Conservation (phyloP, 1,284 basidiomycete genomes). For the Veloboletus limbatus region DNA sequence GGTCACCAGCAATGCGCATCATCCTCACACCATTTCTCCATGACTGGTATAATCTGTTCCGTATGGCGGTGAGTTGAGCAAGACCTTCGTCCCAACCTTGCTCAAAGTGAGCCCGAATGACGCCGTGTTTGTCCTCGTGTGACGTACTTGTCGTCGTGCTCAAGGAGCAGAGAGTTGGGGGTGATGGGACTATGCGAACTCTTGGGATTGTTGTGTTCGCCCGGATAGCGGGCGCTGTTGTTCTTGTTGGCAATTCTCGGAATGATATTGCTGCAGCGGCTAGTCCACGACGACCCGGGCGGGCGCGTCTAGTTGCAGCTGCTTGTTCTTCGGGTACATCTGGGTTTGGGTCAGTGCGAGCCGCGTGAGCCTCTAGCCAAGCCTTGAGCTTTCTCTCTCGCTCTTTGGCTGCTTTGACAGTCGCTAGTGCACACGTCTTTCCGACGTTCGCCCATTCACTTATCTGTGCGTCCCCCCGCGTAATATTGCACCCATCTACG, state of each 20-base stretch:
- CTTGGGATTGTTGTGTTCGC: constrained; percentile 21
- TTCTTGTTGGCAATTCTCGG: constrained; percentile 33
- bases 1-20: constrained; percentile 37
- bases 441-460: constrained; percentile 58
- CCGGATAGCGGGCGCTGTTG: constrained; percentile 4
- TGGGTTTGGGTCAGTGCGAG: neutral
- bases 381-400: constrained; percentile 55
- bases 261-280: constrained; percentile 57
- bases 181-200: constrained; percentile 44
- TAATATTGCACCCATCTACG: constrained; percentile 50
- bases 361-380: constrained; percentile 42
- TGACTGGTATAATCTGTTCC: constrained; percentile 43
- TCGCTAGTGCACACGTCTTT: constrained; percentile 51
- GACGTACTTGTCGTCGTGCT: constrained; percentile 38
- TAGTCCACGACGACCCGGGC: constrained; percentile 49
- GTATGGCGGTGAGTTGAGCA: constrained; percentile 41
- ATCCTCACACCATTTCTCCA: constrained; percentile 46
- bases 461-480: constrained; percentile 38
- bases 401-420: constrained; percentile 50
- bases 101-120: constrained; percentile 49
- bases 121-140: constrained; percentile 34
- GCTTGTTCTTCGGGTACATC: constrained; percentile 3
- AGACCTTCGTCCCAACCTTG: constrained; percentile 61
- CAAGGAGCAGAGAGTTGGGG: constrained; percentile 40
- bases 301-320: constrained; percentile 18